Evolutionary conservation across 2,329 filamentous ascomycete genomes (phyloP).

Genomic region (Setomelanomma holmii): DNA sequence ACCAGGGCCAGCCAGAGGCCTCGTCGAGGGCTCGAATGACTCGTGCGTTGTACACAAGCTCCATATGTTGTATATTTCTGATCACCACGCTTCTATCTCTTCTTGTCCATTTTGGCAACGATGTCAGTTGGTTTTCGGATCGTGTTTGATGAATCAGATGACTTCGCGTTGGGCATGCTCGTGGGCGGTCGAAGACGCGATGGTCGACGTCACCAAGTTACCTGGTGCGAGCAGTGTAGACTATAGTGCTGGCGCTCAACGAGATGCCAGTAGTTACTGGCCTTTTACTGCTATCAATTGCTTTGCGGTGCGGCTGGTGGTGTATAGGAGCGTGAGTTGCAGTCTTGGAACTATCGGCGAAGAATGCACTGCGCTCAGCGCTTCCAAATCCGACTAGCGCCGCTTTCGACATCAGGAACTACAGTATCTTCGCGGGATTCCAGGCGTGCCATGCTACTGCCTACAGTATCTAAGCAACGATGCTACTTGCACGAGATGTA

Average conservation of each 20-base stretch:
- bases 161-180: background rate
- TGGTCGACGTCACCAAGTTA: background rate
- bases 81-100: conserved; percentile 93
- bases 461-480: no score
- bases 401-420: conserved; percentile 11
- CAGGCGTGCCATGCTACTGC: background rate
- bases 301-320: background rate
- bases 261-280: no score
- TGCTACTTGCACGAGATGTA: no score
- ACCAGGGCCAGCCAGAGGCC: background rate
- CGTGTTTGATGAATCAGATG: background rate
- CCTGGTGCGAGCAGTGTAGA: background rate
- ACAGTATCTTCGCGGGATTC: background rate
- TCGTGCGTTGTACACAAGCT: conserved; percentile 5
- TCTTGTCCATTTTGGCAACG: conserved; percentile 87
- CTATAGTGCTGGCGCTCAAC: conserved; percentile 1
- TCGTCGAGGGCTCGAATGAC: conserved; percentile 1
- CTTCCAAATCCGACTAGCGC: conserved; percentile 1
- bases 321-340: background rate
- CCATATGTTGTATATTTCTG: conserved; percentile 74
- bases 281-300: background rate
- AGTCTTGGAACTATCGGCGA: background rate
- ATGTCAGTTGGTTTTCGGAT: conserved; percentile 77
- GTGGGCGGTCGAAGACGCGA: background rate
- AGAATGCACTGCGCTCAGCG: background rate